Base-by-base conservation (phyloP, 345 rosid species). In the Populus pruinosa region DNA sequence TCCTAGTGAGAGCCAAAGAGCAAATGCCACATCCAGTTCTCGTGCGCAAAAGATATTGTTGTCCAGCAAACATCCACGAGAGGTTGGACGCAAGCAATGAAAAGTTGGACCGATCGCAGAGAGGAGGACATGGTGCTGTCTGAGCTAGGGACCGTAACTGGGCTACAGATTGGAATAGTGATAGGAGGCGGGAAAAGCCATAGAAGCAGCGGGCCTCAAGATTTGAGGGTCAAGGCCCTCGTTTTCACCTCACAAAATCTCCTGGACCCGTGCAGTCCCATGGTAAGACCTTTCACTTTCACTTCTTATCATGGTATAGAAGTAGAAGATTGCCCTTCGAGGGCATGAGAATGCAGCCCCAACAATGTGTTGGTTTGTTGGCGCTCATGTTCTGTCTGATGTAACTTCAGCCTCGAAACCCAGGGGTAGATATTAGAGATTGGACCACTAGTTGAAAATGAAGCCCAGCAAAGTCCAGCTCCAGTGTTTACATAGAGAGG, bases 291-390 rank as follows among this genome's bases (percentile, higher is more conserved):
- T 66, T 67, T n/a, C 59, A 36, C 4, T 50, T 36, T 68, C 73
- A 55, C 41, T 23, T 11, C 0, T 9, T 8, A 16, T 38, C 18
- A 5, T 27, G 50, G 50, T 47, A 4, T 14, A 3, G 18, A 13
- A 14, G 18, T 7, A 13, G 73, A 44, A 35, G 75, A 67, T 67
- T 11, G 16, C 50, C 50, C 50, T 14, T 47, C 18, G 0, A 47
- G 17, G 17, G 16, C 29, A 63, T 63, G n/a, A 12, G 41, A 72
- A 18, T 49, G 2, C 39, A 49, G n/a, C 36, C 43, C 9, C 17
- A 78, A 67, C 73, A 72, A 5, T 21, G 4, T 73, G 77, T 73
- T 79, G 77, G 74, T 68, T 67, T 79, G 69, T 43, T 11, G 64
- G 69, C 25, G 14, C 36, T 67, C 69, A 56, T 43, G 74, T 41